phyloP scores from a whole-genome alignment of 83 land plant genomes.

The Thuja plicata region DNA sequence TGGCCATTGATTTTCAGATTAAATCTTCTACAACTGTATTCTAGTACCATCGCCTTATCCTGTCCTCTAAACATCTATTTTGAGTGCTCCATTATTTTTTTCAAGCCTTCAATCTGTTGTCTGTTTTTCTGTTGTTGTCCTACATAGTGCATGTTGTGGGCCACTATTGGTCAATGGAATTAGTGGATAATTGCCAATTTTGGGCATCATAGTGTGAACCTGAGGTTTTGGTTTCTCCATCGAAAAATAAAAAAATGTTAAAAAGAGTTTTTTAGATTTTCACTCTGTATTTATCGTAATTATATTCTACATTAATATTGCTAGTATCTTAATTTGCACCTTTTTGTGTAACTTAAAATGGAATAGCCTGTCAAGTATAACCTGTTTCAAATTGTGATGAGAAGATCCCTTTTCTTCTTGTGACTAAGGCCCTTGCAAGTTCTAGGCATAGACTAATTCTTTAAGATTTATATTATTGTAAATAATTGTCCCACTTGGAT shows the following conservation, averaged over 20 bases:
- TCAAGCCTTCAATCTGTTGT: not conserved
- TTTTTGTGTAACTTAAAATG: too few species aligned
- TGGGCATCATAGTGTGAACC: not conserved
- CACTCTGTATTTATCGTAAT: not conserved
- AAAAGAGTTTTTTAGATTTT: not conserved
- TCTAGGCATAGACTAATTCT: too few species aligned
- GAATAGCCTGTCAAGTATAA: too few species aligned
- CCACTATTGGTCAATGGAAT: not conserved
- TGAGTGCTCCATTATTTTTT: not conserved
- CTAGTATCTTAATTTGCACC: too few species aligned
- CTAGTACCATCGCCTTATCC: not conserved
- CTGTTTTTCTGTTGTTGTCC: not conserved
- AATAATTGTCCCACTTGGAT: too few species aligned
- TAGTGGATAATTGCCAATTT: not conserved
- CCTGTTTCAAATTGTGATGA: too few species aligned
- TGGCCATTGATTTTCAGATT: not conserved
- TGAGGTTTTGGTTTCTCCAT: not conserved
- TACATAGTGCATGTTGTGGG: not conserved
- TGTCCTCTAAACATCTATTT: not conserved
- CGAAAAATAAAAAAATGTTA: not conserved
- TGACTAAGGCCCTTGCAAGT: too few species aligned
- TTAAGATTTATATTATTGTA: too few species aligned
- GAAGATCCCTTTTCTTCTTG: too few species aligned
- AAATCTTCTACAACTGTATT: not conserved
- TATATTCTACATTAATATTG: not conserved